Base-by-base conservation (phyloP, 345 rosid species). In the Eucalyptus regnans region DNA sequence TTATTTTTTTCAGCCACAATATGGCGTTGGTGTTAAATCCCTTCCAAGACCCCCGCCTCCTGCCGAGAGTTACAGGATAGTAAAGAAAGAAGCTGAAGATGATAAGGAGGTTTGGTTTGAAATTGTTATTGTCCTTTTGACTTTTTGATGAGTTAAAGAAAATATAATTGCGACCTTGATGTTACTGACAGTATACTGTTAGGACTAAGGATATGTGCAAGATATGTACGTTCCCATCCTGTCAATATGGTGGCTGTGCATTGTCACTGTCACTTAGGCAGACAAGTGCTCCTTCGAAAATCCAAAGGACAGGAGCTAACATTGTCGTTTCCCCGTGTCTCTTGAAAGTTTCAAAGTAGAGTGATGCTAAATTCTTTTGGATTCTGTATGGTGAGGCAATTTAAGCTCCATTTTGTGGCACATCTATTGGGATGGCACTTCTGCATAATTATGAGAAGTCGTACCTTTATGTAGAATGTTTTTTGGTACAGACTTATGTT, bases 21-120 rank as follows among this genome's bases (percentile, higher is more conserved):
- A 89, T 90, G 94, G 92, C 25, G 95, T 94, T 88, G 86, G 90
- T 80, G 90, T 90, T 89, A 96, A 92, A 90, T 90, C 94, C 90
- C 95, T 98, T 71, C 98, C 99, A 20, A 95, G 92, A 88, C 99
- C 99, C 51, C 91, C 91, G 91, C 96, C 99, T 29, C 51, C 89
- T 54, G 86, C 66, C 10, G 95, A 94, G 56, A 52, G 88, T 89
- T 91, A 88, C 88, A 83, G 89, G n/a, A 91, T 89, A 46, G 88
- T 89, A 86, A 87, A 89, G 48, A 91, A 90, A 71, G 96, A 92
- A 89, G 92, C 89, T 54, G 89, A 50, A 37, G 93, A 91, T 76
- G 96, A 95, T 31, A 90, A 94, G 25, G 90, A 92, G 88, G 94
- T 86, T 41, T 50, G 51, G 76, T 33, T 71, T 33, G 44, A 64